A percentile compares a stretch with the other conserved stretches of the same genome.
phyloP scores from a whole-genome alignment of 129 eudicot species.

The Escallonia herrerae region DNA sequence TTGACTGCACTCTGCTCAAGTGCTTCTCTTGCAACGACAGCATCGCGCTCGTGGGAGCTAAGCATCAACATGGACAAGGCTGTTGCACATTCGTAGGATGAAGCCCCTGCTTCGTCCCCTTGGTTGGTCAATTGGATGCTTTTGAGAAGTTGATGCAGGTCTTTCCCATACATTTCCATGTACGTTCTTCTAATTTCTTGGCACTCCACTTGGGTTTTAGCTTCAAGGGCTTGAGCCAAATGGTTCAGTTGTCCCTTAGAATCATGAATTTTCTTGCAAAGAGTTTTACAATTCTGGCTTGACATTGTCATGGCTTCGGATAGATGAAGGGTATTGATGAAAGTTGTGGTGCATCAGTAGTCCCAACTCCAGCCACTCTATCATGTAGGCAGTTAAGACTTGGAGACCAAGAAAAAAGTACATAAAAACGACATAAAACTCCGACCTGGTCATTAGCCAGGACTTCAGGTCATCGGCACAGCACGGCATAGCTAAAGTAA shows the following conservation, averaged over 20 bases:
- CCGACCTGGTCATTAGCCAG: neutral
- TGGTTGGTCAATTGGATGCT: conserved; percentile 8
- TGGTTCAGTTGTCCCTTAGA: conserved; percentile 27
- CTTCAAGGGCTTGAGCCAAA: conserved; percentile 20
- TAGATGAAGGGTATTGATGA: neutral
- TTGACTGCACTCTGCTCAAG: conserved; percentile 30
- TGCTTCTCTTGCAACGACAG: conserved; percentile 50
- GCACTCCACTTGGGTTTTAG: conserved; percentile 28
- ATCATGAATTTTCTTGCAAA: conserved; percentile 53
- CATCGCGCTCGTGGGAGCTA: conserved; percentile 58
- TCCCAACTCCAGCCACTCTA: neutral
- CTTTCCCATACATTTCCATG: conserved; percentile 60
- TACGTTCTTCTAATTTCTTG: conserved; percentile 41
- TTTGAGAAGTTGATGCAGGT: conserved; percentile 25
- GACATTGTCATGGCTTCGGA: conserved; percentile 16
- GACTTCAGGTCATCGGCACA: neutral
- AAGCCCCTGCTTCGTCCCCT: neutral
- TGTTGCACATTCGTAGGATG: conserved; percentile 14
- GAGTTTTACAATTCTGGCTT: conserved; percentile 29
- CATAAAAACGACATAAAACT: neutral
- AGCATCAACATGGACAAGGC: conserved; percentile 46
- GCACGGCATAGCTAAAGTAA: neutral
- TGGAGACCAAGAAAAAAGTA: conserved; percentile 2
- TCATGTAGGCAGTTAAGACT: neutral
- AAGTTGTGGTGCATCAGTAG: too few species aligned